These are phyloP conservation scores for Microbotryum lychnidis-dioicae DNA, from an alignment of 1,284 basidiomycete genomes.

Conservation along the genomic window DNA sequence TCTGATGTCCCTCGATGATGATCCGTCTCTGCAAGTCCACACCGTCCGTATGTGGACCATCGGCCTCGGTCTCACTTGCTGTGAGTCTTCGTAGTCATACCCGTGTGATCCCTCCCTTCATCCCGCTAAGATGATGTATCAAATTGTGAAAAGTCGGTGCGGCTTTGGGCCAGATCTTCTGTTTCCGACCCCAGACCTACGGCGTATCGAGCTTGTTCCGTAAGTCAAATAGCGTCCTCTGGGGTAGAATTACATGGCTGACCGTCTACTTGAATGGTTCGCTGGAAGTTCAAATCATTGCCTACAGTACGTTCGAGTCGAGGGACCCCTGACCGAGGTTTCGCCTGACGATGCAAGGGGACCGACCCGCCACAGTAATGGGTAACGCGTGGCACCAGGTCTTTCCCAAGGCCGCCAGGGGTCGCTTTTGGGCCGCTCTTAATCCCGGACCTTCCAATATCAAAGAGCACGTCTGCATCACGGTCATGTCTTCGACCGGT, in stretches of 20 bases:
- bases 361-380: neutral
- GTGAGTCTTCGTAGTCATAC: too few relatives aligned
- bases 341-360: too few relatives aligned
- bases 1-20: constrained; percentile 5
- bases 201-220: constrained; percentile 5
- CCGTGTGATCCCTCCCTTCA: too few relatives aligned
- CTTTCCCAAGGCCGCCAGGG: too few relatives aligned
- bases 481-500: constrained; percentile 15
- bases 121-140: too few relatives aligned
- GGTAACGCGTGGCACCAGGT: neutral
- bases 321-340: too few relatives aligned
- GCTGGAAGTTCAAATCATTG: neutral
- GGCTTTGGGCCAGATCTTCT: constrained; percentile 7
- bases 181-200: constrained; percentile 8
- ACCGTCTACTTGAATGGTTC: too few relatives aligned
- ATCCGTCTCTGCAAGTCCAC: constrained; percentile 2
- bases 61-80: neutral
- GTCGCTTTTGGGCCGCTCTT: too few relatives aligned
- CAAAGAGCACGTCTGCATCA: constrained; percentile 41
- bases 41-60: constrained; percentile 7
- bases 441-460: too few relatives aligned
- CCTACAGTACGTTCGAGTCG: neutral
- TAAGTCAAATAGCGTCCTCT: too few relatives aligned
- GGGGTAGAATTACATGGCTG: too few relatives aligned
- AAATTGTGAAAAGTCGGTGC: neutral